These are phyloP conservation scores for Ochromonadaceae sp. DNA, from an alignment of 352 stramenopile genomes.

Conservation along the genomic window DNA sequence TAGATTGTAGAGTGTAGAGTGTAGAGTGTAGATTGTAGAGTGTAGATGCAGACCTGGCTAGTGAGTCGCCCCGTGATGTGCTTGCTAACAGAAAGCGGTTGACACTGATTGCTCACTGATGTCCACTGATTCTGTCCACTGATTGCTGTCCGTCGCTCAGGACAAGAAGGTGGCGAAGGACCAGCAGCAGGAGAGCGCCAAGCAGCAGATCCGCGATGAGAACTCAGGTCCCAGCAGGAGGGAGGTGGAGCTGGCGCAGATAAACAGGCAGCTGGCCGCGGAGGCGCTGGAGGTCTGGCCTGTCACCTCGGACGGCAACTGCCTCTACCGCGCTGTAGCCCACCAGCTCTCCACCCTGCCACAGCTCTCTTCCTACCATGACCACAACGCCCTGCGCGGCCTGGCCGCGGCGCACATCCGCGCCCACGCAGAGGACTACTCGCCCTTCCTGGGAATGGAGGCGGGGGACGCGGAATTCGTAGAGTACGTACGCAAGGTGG, in stretches of 20 bases:
- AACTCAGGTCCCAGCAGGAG: neutral
- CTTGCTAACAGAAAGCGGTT: too few relatives aligned
- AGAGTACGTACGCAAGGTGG: slow-evolving; percentile 73
- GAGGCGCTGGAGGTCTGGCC: slow-evolving; percentile 48
- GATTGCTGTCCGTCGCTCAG: too few relatives aligned
- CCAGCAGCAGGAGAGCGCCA: neutral
- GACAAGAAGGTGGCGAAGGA: neutral
- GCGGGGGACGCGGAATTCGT: slow-evolving; percentile 42
- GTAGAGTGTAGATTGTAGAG: too few relatives aligned
- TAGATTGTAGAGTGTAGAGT: too few relatives aligned
- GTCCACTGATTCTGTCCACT: too few relatives aligned
- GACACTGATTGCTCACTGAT: too few relatives aligned
- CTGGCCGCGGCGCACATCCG: slow-evolving; percentile 57
- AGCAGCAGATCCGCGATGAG: neutral
- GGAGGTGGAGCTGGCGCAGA: slow-evolving; percentile 2
- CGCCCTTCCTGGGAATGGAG: slow-evolving; percentile 54
- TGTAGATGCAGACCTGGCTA: too few relatives aligned
- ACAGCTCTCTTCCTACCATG: neutral
- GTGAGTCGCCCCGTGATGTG: too few relatives aligned
- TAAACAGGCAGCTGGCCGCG: slow-evolving; percentile 1
- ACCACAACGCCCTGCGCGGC: slow-evolving; percentile 40
- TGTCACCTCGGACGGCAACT: slow-evolving; percentile 88
- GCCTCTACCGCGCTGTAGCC: slow-evolving; percentile 70
- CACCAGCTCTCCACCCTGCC: slow-evolving; percentile 6
- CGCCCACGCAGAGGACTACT: slow-evolving; percentile 64